Conservation (phyloP, 345 rosid genomes). For the Carallia brachiata region DNA sequence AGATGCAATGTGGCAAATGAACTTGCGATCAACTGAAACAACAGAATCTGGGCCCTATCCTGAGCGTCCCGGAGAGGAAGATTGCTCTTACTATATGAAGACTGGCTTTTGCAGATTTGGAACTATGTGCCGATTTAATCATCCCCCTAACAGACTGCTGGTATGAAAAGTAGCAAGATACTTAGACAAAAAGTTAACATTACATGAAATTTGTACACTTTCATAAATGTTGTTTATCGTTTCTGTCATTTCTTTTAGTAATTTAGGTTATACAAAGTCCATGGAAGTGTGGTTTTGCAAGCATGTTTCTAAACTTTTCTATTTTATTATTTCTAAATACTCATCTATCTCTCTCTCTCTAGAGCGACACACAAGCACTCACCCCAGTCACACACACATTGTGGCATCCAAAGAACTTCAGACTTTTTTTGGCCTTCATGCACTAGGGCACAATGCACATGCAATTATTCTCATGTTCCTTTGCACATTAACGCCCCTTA, state of each 20-base stretch:
- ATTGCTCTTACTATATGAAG: constrained; percentile 93
- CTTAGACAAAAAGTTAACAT: constrained; percentile 12
- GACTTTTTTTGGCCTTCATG: too few species aligned
- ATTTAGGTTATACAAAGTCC: neutral
- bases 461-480: neutral
- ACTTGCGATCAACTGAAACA: constrained; percentile 63
- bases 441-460: neutral
- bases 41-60: constrained; percentile 77
- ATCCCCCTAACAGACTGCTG: constrained; percentile 90
- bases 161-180: constrained; percentile 39
- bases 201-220: constrained; percentile 6
- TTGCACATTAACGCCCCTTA: too few species aligned
- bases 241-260: neutral
- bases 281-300: too few species aligned
- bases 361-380: too few species aligned
- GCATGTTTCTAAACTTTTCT: too few species aligned
- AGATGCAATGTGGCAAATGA: constrained; percentile 95
- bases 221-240: neutral
- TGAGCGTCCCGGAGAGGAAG: constrained; percentile 87
- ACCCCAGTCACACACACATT: too few species aligned
- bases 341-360: too few species aligned
- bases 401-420: too few species aligned
- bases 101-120: constrained; percentile 98
- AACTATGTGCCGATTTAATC: constrained; percentile 63
- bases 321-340: too few species aligned